These are phyloP conservation scores for Clathrospora elynae DNA, from an alignment of 2,329 filamentous ascomycete species.

Conservation along the genomic window DNA sequence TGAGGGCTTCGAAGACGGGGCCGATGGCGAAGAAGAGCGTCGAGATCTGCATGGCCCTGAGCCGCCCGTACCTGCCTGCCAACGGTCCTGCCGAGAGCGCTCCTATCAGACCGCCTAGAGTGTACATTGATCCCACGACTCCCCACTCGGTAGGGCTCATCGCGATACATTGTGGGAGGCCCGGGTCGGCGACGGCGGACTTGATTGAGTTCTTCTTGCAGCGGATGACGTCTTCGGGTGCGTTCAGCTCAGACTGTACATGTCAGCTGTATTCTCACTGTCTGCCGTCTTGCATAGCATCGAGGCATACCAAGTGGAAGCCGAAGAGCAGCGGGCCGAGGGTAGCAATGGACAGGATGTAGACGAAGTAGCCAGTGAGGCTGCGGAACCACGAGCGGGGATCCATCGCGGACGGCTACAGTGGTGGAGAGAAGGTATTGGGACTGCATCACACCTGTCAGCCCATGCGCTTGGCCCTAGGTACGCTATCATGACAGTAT, in stretches of 20 bases:
- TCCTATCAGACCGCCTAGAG: slow-evolving; percentile 82
- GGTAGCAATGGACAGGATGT: slow-evolving; percentile 76
- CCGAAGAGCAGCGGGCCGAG: slow-evolving; percentile 92
- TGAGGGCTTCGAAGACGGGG: slow-evolving; percentile 74
- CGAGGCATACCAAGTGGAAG: slow-evolving; percentile 76
- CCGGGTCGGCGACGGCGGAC: slow-evolving; percentile 41
- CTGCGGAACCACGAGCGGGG: slow-evolving; percentile 49
- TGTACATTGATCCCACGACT: slow-evolving; percentile 87
- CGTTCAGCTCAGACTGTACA: slow-evolving; percentile 84
- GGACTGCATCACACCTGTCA: slow-evolving; percentile 19
- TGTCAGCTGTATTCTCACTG: slow-evolving; percentile 23
- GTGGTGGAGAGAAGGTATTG: slow-evolving; percentile 10
- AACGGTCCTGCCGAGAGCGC: slow-evolving; percentile 79
- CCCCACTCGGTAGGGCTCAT: slow-evolving; percentile 86
- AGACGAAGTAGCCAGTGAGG: slow-evolving; percentile 76
- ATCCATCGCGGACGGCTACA: slow-evolving; percentile 41
- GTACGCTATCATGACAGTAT: slow-evolving; percentile 18
- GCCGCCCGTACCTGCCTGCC: slow-evolving; percentile 76
- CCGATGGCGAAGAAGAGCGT: slow-evolving; percentile 77
- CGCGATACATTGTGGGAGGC: slow-evolving; percentile 77
- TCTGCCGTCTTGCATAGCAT: slow-evolving; percentile 2
- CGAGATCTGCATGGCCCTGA: slow-evolving; percentile 76
- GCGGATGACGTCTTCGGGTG: slow-evolving; percentile 90
- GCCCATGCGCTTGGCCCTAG: slow-evolving; percentile 6
- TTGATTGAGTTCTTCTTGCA: slow-evolving; percentile 69